Percentiles rank a stretch among this genome's conserved stretches.
phyloP scores from a whole-genome alignment of 1,284 basidiomycete species.

The Inonotus obliquus region DNA sequence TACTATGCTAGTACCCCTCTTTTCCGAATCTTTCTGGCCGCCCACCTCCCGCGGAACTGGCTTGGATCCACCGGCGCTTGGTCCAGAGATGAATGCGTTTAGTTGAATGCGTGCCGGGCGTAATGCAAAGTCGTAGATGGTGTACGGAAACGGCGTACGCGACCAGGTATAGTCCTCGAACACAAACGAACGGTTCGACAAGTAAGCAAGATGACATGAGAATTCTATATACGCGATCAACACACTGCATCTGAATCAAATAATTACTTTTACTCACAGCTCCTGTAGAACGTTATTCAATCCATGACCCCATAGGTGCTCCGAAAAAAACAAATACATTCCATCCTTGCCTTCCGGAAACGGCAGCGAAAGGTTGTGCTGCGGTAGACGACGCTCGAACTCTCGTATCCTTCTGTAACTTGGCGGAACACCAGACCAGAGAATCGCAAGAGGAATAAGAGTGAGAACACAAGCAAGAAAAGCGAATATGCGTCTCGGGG shows the following conservation, averaged over 20 bases:
- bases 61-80: conserved; percentile 36
- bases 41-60: conserved; percentile 33
- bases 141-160: conserved; percentile 30
- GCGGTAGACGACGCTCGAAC: conserved; percentile 20
- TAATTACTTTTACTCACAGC: conserved; percentile 30
- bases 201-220: conserved; percentile 22
- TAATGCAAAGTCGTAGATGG: conserved; percentile 27
- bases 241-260: conserved; percentile 31
- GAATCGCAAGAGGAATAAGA: conserved; percentile 29
- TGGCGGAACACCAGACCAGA: conserved; percentile 38
- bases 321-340: conserved; percentile 18
- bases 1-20: too few species aligned
- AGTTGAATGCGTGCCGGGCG: conserved; percentile 21
- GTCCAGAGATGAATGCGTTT: conserved; percentile 30
- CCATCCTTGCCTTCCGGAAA: conserved; percentile 21
- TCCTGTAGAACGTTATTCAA: conserved; percentile 38
- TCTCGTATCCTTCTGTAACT: conserved; percentile 33
- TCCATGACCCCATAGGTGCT: conserved; percentile 17
- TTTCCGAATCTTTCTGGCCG: too few species aligned
- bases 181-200: conserved; percentile 24
- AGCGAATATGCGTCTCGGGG: conserved; percentile 27
- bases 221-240: conserved; percentile 11
- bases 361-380: conserved; percentile 20
- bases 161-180: conserved; percentile 23
- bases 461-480: conserved; percentile 26